Evolutionary conservation across 2,329 filamentous ascomycete genomes (phyloP), one percentile per base, ranked within the genome.

Genomic region (Sporothrix phasma): DNA sequence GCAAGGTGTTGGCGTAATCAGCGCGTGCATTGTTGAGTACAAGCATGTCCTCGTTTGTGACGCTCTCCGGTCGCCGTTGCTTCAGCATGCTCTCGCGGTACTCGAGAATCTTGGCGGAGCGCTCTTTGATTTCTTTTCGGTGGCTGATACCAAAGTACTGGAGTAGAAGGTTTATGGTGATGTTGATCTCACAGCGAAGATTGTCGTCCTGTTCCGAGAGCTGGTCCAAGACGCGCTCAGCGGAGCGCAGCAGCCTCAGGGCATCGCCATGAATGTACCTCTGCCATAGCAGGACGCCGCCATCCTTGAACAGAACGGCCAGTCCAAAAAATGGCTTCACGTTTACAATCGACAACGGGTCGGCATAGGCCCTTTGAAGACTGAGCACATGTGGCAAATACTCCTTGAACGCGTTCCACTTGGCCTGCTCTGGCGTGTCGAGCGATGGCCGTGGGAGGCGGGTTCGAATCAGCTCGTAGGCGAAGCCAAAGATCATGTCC

Each of bases 1-100:
- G 49, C 29, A 68, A 54, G 3, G 67, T 67, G 62, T 68, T 68
- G 62, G 67, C 67, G n/a, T 68, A 68, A 51, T 68, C 67, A 8
- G 67, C 67, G 8, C 59, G 60, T 4, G 65, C 67, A n/a, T 67
- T 61, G 51, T 56, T 64, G 17, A 66, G 17, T 5, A 63, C 54
- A 8, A 68, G 45, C 43, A 37, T 31, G 29, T 65, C 64, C 17
- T 65, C 64, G 2, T 19, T n/a, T 6, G 49, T 58, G 26, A 53
- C 47, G 2, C 4, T n/a, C 5, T 17, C 58, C 10, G 39, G 37
- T 1, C 4, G n/a, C 10, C 39, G n/a, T 22, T 54, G 26, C 3
- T n/a, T 34, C 7, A 66, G 10, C 24, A 53, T 13, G 5, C 45
- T 41, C 47, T 67, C 58, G 15, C 65, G 65, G 53, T 64, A 66